Percentiles rank a stretch among this genome's conserved stretches.
These are phyloP conservation scores for Sclerotinia trifoliorum DNA, from an alignment of 2,329 filamentous ascomycete species.

Conservation along the genomic window DNA sequence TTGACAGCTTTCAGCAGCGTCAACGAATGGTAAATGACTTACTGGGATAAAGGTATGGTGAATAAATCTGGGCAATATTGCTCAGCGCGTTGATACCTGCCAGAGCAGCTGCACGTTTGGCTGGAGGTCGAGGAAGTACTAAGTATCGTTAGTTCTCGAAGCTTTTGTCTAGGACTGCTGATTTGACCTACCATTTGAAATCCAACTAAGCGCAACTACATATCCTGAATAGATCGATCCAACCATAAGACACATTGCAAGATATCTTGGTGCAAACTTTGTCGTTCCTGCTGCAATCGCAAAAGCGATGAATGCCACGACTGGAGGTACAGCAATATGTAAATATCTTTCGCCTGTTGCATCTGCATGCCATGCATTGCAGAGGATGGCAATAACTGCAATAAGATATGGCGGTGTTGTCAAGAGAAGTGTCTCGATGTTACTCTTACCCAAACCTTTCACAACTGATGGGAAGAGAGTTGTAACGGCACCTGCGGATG, in stretches of 20 bases:
- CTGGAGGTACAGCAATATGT: conserved; percentile 28
- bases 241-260: conserved; percentile 23
- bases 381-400: conserved; percentile 26
- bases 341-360: conserved; percentile 25
- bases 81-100: conserved; percentile 29
- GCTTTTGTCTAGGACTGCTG: neutral
- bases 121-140: conserved; percentile 41
- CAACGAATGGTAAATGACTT: neutral
- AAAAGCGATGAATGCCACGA: conserved; percentile 28
- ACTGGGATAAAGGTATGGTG: conserved; percentile 51
- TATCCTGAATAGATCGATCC: conserved; percentile 14
- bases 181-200: conserved; percentile 52
- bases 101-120: conserved; percentile 30
- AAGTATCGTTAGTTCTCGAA: neutral
- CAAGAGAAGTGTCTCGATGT: conserved; percentile 13
- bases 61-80: conserved; percentile 67
- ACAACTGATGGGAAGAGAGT: conserved; percentile 38
- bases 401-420: conserved; percentile 32
- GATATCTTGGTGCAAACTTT: conserved; percentile 29
- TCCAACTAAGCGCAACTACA: conserved; percentile 65
- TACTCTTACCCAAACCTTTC: neutral
- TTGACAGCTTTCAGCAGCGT: too few relatives aligned
- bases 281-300: conserved; percentile 27
- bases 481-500: conserved; percentile 28
- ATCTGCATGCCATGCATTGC: conserved; percentile 24